These are phyloP conservation scores for Aphanoascus verrucosus DNA, from an alignment of 2,329 filamentous ascomycete genomes.

Conservation along the genomic window DNA sequence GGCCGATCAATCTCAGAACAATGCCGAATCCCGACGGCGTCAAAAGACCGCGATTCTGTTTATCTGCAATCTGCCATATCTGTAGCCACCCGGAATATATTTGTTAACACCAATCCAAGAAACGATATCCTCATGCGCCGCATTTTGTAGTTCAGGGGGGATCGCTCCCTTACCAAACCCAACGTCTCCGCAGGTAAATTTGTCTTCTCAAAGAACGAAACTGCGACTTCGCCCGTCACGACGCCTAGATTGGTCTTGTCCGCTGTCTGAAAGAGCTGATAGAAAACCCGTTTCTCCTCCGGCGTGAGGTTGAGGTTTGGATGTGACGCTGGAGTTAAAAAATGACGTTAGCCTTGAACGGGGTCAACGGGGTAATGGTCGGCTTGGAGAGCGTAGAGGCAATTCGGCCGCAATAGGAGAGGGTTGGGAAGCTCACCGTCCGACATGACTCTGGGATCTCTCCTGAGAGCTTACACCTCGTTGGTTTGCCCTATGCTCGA, in stretches of 20 bases:
- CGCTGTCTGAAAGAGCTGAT: slow-evolving; percentile 83
- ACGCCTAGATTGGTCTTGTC: slow-evolving; percentile 87
- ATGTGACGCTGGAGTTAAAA: slow-evolving; percentile 19
- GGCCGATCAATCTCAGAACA: slow-evolving; percentile 85
- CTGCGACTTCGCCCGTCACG: slow-evolving; percentile 88
- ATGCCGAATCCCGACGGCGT: slow-evolving; percentile 88
- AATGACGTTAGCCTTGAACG: not conserved
- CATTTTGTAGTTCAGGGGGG: not conserved
- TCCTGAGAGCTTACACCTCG: not conserved
- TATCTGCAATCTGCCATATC: slow-evolving; percentile 99
- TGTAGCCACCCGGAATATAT: slow-evolving; percentile 30
- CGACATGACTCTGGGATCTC: not conserved
- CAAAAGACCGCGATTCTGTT: slow-evolving; percentile 86
- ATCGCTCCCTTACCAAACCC: slow-evolving; percentile 60
- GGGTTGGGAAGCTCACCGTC: slow-evolving; percentile 1
- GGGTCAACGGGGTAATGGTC: not conserved
- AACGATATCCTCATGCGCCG: not conserved
- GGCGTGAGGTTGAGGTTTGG: slow-evolving; percentile 73
- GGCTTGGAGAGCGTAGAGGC: not conserved
- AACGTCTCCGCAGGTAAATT: slow-evolving; percentile 73
- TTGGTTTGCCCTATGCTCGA: not conserved
- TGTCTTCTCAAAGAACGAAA: slow-evolving; percentile 97
- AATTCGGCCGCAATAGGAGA: not conserved
- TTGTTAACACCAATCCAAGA: not conserved
- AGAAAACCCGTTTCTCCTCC: slow-evolving; percentile 90